Conservation (phyloP, 192 early-diverging fungal species). For the Coemansia erecta region DNA sequence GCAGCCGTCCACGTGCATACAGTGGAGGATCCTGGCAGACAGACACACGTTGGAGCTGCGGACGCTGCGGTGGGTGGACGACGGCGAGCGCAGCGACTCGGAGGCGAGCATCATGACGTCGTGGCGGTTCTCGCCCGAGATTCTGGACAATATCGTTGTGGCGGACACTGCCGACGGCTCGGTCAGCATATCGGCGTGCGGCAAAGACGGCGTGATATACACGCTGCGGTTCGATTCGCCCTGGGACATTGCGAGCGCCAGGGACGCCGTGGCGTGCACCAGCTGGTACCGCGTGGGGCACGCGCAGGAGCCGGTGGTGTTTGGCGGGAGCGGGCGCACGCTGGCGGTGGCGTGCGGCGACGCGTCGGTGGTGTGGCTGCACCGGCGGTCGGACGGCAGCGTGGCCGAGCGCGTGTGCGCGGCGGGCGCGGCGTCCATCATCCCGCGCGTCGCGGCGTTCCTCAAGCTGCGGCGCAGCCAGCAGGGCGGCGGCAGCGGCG, state of each 20-base stretch:
- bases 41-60: slow-evolving; percentile 41
- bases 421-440: slow-evolving; percentile 19
- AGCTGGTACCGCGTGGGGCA: slow-evolving; percentile 31
- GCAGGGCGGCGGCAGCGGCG: no score
- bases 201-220: slow-evolving; percentile 31
- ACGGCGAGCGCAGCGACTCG: slow-evolving; percentile 9
- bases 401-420: slow-evolving; percentile 29
- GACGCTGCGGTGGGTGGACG: slow-evolving; percentile 38
- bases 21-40: slow-evolving; percentile 48
- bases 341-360: slow-evolving; percentile 34
- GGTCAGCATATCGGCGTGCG: slow-evolving; percentile 30
- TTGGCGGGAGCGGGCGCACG: no score
- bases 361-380: slow-evolving; percentile 36
- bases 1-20: slow-evolving; percentile 44
- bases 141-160: slow-evolving; percentile 25
- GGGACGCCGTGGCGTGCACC: slow-evolving; percentile 24
- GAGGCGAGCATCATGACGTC: slow-evolving; percentile 21
- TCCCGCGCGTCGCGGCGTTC: slow-evolving; percentile 34
- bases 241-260: slow-evolving; percentile 37
- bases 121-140: slow-evolving; percentile 37
- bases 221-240: slow-evolving; percentile 35
- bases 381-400: slow-evolving; percentile 28
- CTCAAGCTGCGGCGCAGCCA: slow-evolving; percentile 43
- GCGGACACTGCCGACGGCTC: slow-evolving; percentile 13
- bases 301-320: slow-evolving; percentile 10